A percentile compares a stretch with the other conserved stretches of the same genome.
phyloP scores from a whole-genome alignment of 352 stramenopile genomes.

The Globisporangium cystogenes region DNA sequence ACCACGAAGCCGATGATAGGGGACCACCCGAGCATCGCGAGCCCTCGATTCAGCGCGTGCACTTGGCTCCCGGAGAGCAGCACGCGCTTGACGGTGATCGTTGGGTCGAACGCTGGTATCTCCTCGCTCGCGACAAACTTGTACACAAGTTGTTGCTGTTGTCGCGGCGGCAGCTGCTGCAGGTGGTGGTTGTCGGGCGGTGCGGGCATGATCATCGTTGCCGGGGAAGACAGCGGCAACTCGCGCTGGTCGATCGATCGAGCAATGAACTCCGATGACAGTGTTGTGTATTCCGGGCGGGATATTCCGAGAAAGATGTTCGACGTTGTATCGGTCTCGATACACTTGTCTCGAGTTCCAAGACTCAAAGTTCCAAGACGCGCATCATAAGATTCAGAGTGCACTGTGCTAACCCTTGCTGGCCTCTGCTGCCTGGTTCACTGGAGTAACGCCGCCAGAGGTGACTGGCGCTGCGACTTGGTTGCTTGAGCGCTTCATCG shows the following conservation, averaged over 20 bases:
- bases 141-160: constrained; percentile 1
- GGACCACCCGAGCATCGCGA: not conserved
- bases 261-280: too few relatives aligned
- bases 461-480: constrained; percentile 12
- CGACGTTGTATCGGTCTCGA: too few relatives aligned
- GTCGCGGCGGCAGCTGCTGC: too few relatives aligned
- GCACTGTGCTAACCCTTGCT: not conserved
- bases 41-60: constrained; percentile 1
- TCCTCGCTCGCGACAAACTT: constrained; percentile 6
- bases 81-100: constrained; percentile 6
- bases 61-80: not conserved
- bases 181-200: not conserved
- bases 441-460: constrained; percentile 9
- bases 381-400: too few relatives aligned
- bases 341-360: too few relatives aligned
- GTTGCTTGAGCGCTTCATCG: constrained; percentile 49
- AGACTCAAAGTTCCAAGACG: too few relatives aligned
- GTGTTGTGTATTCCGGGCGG: too few relatives aligned
- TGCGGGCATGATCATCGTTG: constrained; percentile 3
- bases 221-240: not conserved
- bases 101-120: constrained; percentile 7
- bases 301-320: too few relatives aligned
- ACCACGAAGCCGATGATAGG: constrained; percentile 1
- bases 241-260: not conserved
- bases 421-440: not conserved